phyloP scores from a whole-genome alignment of 768 basidiomycete species.

The Ramaria sp. region DNA sequence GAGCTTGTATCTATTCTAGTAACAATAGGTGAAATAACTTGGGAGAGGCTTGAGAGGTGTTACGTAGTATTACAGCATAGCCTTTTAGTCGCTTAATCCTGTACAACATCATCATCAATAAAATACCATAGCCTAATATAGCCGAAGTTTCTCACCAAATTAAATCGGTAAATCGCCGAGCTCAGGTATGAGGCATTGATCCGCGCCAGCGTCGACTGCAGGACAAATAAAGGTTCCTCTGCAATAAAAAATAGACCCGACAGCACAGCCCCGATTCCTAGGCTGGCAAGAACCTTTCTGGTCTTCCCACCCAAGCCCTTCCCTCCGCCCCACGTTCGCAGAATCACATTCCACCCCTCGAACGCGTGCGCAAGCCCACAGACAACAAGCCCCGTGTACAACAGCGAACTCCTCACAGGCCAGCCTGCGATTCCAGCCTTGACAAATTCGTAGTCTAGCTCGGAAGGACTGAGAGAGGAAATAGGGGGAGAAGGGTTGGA shows the following conservation, averaged over 20 bases:
- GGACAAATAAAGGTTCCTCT: constrained; percentile 45
- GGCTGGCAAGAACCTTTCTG: constrained; percentile 22
- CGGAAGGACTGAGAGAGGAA: constrained; percentile 51
- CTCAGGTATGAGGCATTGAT: constrained; percentile 39
- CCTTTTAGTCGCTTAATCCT: too few species aligned
- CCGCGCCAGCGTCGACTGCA: constrained; percentile 38
- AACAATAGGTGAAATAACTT: too few species aligned
- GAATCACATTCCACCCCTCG: constrained; percentile 48
- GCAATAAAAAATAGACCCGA: constrained; percentile 43
- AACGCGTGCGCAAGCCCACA: constrained; percentile 47
- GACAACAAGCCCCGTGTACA: constrained; percentile 53
- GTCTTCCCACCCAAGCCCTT: constrained; percentile 18
- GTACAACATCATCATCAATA: too few species aligned
- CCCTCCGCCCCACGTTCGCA: constrained; percentile 34
- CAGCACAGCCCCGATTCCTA: constrained; percentile 34
- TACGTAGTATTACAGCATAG: too few species aligned
- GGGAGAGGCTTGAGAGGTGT: too few species aligned
- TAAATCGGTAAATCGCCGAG: constrained; percentile 38
- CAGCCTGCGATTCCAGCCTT: constrained; percentile 55
- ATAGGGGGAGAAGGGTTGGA: constrained; percentile 37
- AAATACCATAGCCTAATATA: background rate
- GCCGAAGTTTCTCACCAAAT: constrained; percentile 4
- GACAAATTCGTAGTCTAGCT: constrained; percentile 77
- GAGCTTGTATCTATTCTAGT: too few species aligned
- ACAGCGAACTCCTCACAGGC: constrained; percentile 48